Evolutionary conservation across 1,139 yeast species (phyloP), one percentile per base, ranked within the genome.

Genomic region (Starmera stellimalicola): DNA sequence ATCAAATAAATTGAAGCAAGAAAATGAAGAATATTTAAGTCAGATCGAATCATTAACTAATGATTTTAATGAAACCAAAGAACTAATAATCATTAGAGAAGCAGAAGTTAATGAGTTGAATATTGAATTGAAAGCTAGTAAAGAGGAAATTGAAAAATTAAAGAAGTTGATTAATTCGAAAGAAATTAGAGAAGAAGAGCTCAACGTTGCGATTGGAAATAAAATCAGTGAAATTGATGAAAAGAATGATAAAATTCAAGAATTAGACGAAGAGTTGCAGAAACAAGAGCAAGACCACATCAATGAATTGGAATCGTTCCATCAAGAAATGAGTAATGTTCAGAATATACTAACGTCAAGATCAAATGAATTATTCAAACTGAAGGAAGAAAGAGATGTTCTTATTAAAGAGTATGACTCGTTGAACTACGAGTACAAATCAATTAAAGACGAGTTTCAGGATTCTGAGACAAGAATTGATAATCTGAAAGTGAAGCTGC

Each of bases 241-340:
- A 28, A 58, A 54, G 36, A 48, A 49, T 16, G 41, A 38, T 3
- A 52, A 48, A 12, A 41, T 56, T 10, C 46, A 48, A 17, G 39
- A 40, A 4, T 33, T 53, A 33, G 42, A 48, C 11, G 44, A 44
- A 6, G 48, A 43, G 15, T 33, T 48, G 16, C 52, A 55, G 30
- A 52, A 52, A 33, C 47, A 52, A 16, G 62, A 59, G 30, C 46
- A 52, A 9, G 61, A 58, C 18, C 59, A 57, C 34, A 34, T 57
- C n/a, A 48, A 54, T 4, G 62, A 55, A 30, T 41, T 62, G 23
- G 63, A 62, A 37, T 42, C 53, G 11, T 48, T 58, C 27, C 63
- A 60, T 33, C 49, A 50, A 12, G 56, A 55, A 31, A 48, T 59
- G 48, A 50, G 53, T 28, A 44, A 52, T 24, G 40, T 56, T 25